These are phyloP conservation scores for Dothistroma pini DNA, from an alignment of 2,329 filamentous ascomycete genomes.

Conservation along the genomic window DNA sequence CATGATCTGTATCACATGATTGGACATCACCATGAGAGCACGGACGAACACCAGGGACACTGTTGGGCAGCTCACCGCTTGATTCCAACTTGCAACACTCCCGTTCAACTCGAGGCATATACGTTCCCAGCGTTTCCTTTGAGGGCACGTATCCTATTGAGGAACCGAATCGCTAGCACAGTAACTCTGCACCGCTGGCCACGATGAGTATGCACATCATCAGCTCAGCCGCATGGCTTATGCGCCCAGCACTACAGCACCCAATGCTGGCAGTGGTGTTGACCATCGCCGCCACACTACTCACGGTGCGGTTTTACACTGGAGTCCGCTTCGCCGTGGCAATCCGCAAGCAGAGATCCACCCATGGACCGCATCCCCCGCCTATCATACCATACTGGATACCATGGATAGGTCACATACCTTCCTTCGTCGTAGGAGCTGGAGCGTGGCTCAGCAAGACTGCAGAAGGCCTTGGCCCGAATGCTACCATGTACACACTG, in stretches of 20 bases:
- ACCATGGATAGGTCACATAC: neutral
- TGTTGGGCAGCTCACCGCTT: no score
- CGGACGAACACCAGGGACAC: no score
- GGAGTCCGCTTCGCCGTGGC: neutral
- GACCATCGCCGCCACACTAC: neutral
- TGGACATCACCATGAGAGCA: no score
- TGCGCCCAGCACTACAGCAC: neutral
- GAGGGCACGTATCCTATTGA: no score
- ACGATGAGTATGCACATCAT: neutral
- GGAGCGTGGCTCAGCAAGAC: neutral
- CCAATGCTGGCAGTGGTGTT: neutral
- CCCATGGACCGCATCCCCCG: neutral
- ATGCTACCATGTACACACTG: neutral
- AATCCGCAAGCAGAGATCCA: neutral
- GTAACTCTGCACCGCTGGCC: neutral
- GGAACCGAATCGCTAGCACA: no score
- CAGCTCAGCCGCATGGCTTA: neutral
- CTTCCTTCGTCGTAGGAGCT: neutral
- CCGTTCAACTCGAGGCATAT: no score
- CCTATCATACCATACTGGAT: conserved; percentile 3
- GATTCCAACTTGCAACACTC: no score
- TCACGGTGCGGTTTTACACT: neutral
- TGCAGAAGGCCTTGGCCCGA: neutral
- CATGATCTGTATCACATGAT: no score
- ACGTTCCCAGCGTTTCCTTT: no score